Evolutionary conservation across 148 eudicot genomes (phyloP).

Genomic region (Rhododendron molle): DNA sequence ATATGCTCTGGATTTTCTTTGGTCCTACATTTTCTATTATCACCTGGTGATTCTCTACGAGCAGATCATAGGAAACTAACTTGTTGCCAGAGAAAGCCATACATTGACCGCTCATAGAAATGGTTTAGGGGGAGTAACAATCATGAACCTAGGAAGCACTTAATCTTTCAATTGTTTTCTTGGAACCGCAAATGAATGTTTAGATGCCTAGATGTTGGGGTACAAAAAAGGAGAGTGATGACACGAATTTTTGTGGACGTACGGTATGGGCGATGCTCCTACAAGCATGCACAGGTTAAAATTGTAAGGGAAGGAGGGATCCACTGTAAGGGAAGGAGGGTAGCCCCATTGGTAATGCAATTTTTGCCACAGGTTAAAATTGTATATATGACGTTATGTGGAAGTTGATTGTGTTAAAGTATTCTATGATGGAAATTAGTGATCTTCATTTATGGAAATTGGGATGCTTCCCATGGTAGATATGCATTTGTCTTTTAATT

Average conservation of each 20-base stretch:
- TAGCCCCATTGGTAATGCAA: neutral
- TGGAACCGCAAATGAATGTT: neutral
- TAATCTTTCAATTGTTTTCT: neutral
- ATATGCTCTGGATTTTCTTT: neutral
- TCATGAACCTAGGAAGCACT: neutral
- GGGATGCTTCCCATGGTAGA: slow-evolving; percentile 24
- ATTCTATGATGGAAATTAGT: neutral
- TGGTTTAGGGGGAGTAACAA: neutral
- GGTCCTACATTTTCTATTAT: neutral
- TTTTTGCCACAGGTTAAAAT: neutral
- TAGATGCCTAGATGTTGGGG: neutral
- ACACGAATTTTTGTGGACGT: neutral
- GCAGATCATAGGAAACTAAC: neutral
- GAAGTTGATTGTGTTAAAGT: neutral
- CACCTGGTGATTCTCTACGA: neutral
- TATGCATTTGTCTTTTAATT: slow-evolving; percentile 14
- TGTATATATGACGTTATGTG: neutral
- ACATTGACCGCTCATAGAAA: neutral
- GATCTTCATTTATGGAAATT: neutral
- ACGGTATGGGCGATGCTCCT: neutral
- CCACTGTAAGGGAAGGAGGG: neutral
- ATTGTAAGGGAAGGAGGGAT: neutral
- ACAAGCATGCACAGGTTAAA: neutral
- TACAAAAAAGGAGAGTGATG: neutral
- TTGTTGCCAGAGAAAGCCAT: neutral